Conservation (phyloP, 2,329 filamentous ascomycete species). For the Sporothrix brunneoviolacea region DNA sequence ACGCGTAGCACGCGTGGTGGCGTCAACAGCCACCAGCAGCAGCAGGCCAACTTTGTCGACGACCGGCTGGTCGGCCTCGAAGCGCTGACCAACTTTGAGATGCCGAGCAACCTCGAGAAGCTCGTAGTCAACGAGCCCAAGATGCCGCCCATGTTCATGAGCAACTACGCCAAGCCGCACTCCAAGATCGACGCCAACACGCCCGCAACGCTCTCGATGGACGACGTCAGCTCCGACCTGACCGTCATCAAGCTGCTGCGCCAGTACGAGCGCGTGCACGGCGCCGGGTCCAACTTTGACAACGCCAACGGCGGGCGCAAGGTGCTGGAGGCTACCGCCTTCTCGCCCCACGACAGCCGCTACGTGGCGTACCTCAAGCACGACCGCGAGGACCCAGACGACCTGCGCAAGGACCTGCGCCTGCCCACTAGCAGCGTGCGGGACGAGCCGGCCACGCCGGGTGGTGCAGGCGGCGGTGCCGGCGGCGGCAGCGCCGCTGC, state of each 20-base stretch:
- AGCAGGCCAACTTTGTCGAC: conserved; percentile 42
- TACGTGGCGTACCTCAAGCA: conserved; percentile 43
- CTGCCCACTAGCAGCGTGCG: conserved; percentile 39
- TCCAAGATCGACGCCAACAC: conserved; percentile 51
- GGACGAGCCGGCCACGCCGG: conserved; percentile 33
- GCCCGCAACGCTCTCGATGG: conserved; percentile 41
- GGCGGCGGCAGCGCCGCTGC: background rate
- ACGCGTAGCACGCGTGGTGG: conserved; percentile 55
- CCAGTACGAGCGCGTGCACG: conserved; percentile 48
- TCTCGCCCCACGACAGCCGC: conserved; percentile 39
- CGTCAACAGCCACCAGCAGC: conserved; percentile 35
- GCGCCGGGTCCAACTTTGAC: conserved; percentile 50
- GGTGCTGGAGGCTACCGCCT: conserved; percentile 49
- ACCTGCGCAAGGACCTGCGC: conserved; percentile 43
- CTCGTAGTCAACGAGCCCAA: conserved; percentile 50
- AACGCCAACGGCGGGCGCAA: conserved; percentile 46
- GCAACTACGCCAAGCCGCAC: conserved; percentile 53
- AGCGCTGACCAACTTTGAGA: conserved; percentile 52
- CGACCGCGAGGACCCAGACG: conserved; percentile 40
- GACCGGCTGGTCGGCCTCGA: conserved; percentile 55
- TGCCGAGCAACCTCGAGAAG: conserved; percentile 52
- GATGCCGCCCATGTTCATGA: conserved; percentile 50
- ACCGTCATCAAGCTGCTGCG: conserved; percentile 52
- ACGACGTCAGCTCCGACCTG: conserved; percentile 49
- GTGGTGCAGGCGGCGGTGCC: conserved; percentile 12